Evolutionary conservation across 2,329 filamentous ascomycete species (phyloP), one percentile per base, ranked within the genome.

Genomic region (Beauveria bassiana): DNA sequence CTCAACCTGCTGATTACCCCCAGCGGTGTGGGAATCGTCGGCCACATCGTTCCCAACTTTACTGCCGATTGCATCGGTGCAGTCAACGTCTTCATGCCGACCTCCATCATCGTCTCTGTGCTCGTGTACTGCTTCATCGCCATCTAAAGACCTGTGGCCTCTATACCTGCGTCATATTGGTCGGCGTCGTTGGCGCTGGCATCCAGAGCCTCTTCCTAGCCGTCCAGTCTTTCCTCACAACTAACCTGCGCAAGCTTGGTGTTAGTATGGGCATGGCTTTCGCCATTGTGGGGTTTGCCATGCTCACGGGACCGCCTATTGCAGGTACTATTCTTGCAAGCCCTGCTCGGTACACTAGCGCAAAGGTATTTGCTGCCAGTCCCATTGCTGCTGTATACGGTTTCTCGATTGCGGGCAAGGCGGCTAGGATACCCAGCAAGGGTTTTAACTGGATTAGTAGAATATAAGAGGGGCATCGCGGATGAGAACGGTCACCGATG

Each of bases 141-240:
- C 1, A 82, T 91, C 7, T 64, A 70, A 1, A 73, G 73, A 18
- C 70, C 79, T 0, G 54, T 73, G 79, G 80, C 0, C 73, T 90
- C 31, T 89, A 88, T 68, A 79, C 74, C 1, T 90, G 87, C 78
- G 75, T 81, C 0, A 74, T 79, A 0, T 75, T 86, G 52, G 89
- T 87, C 69, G 88, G 88, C 2, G 74, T 89, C 40, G 77, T 78
- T 0, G 83, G 79, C 0, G 86, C 84, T 0, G 83, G 78, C 0
- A 81, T 89, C 46, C 86, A 89, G 74, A 81, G 80, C 1, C 69
- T 90, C 7, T 88, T 89, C 68, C 86, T 86, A 0, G 84, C 85
- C 0, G 67, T 81, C 0, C 67, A 88, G 47, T 81, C 79, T 55
- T 81, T 80, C 47, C 72, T 86, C 62, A 83, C 80, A 2, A 74